phyloP scores from a whole-genome alignment of 2,329 filamentous ascomycete species.

The Phyllosticta paracitricarpa region DNA sequence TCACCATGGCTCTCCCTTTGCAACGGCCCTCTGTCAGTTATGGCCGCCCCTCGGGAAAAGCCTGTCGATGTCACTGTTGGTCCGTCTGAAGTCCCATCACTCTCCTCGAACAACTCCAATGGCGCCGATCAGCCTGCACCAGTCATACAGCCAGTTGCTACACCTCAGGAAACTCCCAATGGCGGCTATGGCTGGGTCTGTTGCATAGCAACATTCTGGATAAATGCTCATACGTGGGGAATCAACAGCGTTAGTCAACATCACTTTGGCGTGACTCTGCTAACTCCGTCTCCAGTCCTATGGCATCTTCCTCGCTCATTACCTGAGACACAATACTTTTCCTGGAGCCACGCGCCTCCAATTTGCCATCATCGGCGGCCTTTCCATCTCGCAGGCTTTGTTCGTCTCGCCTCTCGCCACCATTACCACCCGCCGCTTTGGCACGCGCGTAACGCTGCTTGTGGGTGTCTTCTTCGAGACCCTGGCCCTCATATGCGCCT shows the following conservation, averaged over 20 bases:
- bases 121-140: not conserved
- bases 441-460: constrained; percentile 54
- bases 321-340: constrained; percentile 55
- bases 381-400: constrained; percentile 57
- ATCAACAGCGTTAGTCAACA: constrained; percentile 27
- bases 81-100: not conserved
- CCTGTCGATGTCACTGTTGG: not conserved
- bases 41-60: not conserved
- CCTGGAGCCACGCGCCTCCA: constrained; percentile 53
- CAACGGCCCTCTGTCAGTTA: not conserved
- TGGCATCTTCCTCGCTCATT: constrained; percentile 69
- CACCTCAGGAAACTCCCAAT: constrained; percentile 40
- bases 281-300: constrained; percentile 38
- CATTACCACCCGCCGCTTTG: constrained; percentile 47
- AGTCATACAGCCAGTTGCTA: not conserved
- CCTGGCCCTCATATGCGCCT: constrained; percentile 57
- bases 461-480: constrained; percentile 56
- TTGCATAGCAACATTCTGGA: constrained; percentile 33
- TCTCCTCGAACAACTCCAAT: not conserved
- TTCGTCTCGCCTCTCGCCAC: constrained; percentile 61
- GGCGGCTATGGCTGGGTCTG: constrained; percentile 54
- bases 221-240: constrained; percentile 41
- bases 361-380: constrained; percentile 68
- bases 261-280: not conserved
- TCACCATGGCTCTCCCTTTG: not conserved